Evolutionary conservation across 345 rosid genomes (phyloP).

Genomic region (Odontarrhena argentea): DNA sequence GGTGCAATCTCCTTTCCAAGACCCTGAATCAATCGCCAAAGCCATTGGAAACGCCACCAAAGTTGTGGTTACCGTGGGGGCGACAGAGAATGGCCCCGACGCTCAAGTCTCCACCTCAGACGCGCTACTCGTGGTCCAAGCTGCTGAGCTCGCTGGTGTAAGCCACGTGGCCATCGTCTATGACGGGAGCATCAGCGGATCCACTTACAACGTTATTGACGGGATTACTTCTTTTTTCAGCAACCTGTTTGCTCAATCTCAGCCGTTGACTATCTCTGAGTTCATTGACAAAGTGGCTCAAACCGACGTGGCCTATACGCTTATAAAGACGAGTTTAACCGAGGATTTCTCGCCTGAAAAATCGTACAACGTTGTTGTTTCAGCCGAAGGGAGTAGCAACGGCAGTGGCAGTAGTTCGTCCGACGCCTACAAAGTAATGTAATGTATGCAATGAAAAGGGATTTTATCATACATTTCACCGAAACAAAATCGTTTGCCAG

Average conservation of each 20-base stretch:
- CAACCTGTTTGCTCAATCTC: slow-evolving; percentile 71
- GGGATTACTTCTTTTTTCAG: slow-evolving; percentile 78
- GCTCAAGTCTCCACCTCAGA: slow-evolving; percentile 64
- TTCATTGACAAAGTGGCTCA: slow-evolving; percentile 66
- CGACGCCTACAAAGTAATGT: slow-evolving; percentile 93
- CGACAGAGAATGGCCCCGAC: slow-evolving; percentile 70
- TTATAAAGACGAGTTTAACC: slow-evolving; percentile 72
- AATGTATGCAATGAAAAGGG: slow-evolving; percentile 70
- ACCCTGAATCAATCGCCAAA: slow-evolving; percentile 80
- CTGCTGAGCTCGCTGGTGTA: slow-evolving; percentile 84
- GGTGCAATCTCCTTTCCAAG: slow-evolving; percentile 69
- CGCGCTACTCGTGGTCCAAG: slow-evolving; percentile 74
- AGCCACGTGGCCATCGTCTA: slow-evolving; percentile 78
- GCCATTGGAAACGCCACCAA: slow-evolving; percentile 98
- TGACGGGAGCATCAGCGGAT: slow-evolving; percentile 51
- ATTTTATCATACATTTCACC: slow-evolving; percentile 25
- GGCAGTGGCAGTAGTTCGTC: slow-evolving; percentile 48
- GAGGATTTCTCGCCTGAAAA: slow-evolving; percentile 86
- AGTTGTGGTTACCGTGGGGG: slow-evolving; percentile 78
- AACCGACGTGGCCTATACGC: slow-evolving; percentile 74
- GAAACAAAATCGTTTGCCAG: slow-evolving; percentile 22
- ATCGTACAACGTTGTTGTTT: slow-evolving; percentile 77
- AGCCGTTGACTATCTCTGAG: slow-evolving; percentile 59
- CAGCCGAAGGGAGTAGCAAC: slow-evolving; percentile 63
- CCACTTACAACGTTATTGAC: slow-evolving; percentile 74